phyloP scores from a whole-genome alignment of 2,329 filamentous ascomycete genomes.

The Phyllosticta ampelicida region DNA sequence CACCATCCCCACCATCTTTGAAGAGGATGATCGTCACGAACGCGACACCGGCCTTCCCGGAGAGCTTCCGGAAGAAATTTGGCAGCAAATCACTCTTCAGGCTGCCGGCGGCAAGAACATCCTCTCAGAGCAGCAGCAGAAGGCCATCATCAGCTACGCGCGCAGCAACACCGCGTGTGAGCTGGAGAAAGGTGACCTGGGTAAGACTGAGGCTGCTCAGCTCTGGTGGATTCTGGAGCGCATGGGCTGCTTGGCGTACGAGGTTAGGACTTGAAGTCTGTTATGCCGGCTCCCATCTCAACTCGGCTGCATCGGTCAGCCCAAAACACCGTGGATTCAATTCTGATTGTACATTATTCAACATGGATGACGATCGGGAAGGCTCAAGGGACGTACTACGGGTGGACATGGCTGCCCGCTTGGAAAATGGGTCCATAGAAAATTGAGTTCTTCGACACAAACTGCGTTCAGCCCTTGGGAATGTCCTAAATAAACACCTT shows the following conservation, averaged over 20 bases:
- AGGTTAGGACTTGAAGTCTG: constrained; percentile 10
- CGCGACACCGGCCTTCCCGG: constrained; percentile 16
- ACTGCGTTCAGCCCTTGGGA: not conserved
- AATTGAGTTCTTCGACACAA: not conserved
- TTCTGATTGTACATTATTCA: not conserved
- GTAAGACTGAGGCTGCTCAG: constrained; percentile 26
- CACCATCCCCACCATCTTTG: not conserved
- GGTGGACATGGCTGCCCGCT: not conserved
- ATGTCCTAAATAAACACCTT: no score
- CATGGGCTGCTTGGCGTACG: constrained; percentile 29
- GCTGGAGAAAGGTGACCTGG: constrained; percentile 21
- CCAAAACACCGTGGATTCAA: not conserved
- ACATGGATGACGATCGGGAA: not conserved
- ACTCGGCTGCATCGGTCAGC: not conserved
- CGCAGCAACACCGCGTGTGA: constrained; percentile 14
- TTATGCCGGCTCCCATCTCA: no score
- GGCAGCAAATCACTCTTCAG: constrained; percentile 21
- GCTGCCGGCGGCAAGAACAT: constrained; percentile 16
- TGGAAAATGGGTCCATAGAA: not conserved
- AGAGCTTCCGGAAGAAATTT: constrained; percentile 22
- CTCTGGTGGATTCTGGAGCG: constrained; percentile 29
- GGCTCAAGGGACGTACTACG: not conserved
- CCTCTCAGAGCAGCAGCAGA: constrained; percentile 24
- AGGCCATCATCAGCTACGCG: constrained; percentile 23
- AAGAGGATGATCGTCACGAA: not conserved